phyloP scores from a whole-genome alignment of 2,329 filamentous ascomycete genomes.

The Falciphora oryzae region DNA sequence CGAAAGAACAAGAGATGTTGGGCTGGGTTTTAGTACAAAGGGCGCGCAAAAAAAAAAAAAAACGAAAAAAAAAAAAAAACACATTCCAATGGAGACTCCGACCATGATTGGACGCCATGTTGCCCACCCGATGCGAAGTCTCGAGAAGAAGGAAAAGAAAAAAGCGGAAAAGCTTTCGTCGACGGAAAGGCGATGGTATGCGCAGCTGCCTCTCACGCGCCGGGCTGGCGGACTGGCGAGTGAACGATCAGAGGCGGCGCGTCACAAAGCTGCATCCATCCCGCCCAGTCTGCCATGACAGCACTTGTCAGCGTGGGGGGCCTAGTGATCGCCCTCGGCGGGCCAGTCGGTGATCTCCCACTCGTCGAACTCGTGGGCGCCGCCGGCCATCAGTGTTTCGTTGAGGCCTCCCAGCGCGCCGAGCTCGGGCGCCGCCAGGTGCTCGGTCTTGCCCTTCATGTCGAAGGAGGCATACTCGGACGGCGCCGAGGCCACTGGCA shows the following conservation, averaged over 20 bases:
- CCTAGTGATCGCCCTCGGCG: background rate
- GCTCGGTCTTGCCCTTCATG: too few relatives aligned
- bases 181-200: background rate
- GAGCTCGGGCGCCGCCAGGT: background rate
- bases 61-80: too few relatives aligned
- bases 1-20: background rate
- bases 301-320: background rate
- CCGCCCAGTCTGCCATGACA: background rate
- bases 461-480: too few relatives aligned
- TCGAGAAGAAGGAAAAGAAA: background rate
- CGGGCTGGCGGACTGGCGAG: too few relatives aligned
- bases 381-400: background rate
- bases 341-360: background rate
- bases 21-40: background rate
- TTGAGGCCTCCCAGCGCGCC: background rate
- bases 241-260: background rate
- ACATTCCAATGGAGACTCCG: too few relatives aligned
- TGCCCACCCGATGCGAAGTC: too few relatives aligned
- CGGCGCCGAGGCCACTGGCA: too few relatives aligned
- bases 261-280: too few relatives aligned
- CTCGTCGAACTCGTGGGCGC: background rate
- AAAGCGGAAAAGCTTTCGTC: background rate
- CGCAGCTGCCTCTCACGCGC: background rate
- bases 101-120: too few relatives aligned
- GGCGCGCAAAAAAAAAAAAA: background rate